phyloP scores from a whole-genome alignment of 139 green algal species.

The Tetradesmus obliquus region DNA sequence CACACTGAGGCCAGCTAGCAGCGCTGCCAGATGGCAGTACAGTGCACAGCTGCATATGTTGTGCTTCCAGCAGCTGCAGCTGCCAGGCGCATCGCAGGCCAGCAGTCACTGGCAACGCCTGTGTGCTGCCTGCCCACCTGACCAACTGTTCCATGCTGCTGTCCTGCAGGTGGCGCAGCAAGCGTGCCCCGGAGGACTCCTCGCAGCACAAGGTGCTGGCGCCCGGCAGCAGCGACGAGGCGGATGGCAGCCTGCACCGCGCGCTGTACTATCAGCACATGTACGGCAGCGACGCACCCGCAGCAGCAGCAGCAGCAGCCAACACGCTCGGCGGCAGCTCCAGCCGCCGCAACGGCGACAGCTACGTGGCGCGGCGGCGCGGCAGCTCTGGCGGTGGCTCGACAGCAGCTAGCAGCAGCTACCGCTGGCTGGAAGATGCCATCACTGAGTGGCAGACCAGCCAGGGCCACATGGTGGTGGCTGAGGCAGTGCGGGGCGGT shows the following conservation, averaged over 20 bases:
- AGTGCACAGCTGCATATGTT: neutral
- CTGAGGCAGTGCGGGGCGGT: neutral
- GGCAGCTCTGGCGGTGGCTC: neutral
- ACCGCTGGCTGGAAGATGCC: constrained; percentile 68
- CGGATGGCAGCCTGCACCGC: constrained; percentile 19
- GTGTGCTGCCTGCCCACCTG: too few relatives aligned
- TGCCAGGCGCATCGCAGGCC: neutral
- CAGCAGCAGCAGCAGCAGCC: constrained; percentile 16
- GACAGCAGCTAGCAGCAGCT: neutral
- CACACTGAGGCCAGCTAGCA: neutral
- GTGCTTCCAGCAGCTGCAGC: neutral
- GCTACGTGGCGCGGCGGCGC: neutral
- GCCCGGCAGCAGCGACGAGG: neutral
- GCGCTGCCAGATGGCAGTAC: neutral
- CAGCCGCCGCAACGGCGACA: neutral
- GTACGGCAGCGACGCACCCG: neutral
- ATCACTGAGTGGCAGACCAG: constrained; percentile 67
- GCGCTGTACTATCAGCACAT: constrained; percentile 17
- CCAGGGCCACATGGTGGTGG: constrained; percentile 52
- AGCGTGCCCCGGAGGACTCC: neutral
- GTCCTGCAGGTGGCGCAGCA: constrained; percentile 16
- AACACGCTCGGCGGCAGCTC: neutral
- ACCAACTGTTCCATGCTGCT: neutral
- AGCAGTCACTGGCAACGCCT: neutral
- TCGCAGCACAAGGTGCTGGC: neutral